Evolutionary conservation across 345 rosid genomes (phyloP), one percentile per base, ranked within the genome.

Genomic region (Citrus hindsii): DNA sequence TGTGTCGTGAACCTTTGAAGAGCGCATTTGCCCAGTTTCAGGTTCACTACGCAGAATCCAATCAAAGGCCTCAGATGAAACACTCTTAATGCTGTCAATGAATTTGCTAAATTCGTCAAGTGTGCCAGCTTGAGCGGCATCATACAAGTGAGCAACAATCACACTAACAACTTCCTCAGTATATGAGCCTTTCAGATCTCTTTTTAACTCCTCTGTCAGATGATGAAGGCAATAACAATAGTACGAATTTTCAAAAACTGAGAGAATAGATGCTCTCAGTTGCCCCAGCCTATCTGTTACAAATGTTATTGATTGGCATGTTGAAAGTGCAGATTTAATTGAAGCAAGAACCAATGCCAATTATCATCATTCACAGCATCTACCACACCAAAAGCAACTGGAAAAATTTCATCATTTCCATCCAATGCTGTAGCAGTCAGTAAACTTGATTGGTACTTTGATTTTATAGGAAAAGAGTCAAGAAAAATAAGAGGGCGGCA

Each of bases 331-430:
- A 25, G 85, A 73, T 81, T 88, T 80, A 89, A 77, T 77, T 88
- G 85, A 85, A 83, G 79, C 86, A 89, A 81, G 75, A 91, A 91
- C 91, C 91, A 88, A 62, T 73, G 82, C 94, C 94, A 91, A 73
- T 79, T 86, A 65, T 83, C 88, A 48, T 87, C 82, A 75, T 84
- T 81, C 81, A 85, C 89, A 81, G 82, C 67, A 77, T 89, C 94
- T 33, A 87, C 91, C 21, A 91, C 32, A 69, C 90, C 89, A 75
- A 84, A 86, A 69, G 94, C 83, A 80, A 91, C 82, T 4, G 89
- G 94, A 80, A 89, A 91, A 69, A 78, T 30, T 67, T 74, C 84
- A 73, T 88, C 88, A 69, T 89, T 84, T 66, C 90, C 92, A 77
- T 91, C 91, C 64, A 88, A 71, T 66, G 91, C 89, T 63, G 88